These are phyloP conservation scores for Copromyces sp. DNA, from an alignment of 495 filamentous ascomycete species.

Conservation along the genomic window DNA sequence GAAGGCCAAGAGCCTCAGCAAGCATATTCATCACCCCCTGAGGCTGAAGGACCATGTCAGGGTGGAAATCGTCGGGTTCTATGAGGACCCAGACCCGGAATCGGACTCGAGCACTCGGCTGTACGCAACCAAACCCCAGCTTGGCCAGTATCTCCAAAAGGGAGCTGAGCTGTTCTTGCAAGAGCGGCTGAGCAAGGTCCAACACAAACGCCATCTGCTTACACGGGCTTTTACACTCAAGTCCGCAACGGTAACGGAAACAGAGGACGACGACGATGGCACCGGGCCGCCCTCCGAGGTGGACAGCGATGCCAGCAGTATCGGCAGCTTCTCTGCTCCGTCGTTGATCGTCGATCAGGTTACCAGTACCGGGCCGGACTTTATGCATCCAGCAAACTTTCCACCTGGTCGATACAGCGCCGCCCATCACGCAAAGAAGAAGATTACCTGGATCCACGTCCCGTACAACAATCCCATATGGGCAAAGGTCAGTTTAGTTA, in stretches of 20 bases:
- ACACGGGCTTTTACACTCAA: slow-evolving; percentile 4
- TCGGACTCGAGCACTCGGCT: slow-evolving; percentile 14
- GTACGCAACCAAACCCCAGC: slow-evolving; percentile 32
- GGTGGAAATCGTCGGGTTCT: slow-evolving; percentile 53
- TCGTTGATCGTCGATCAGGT: background rate
- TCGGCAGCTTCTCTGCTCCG: background rate
- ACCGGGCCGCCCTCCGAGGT: background rate
- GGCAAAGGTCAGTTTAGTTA: slow-evolving; percentile 39
- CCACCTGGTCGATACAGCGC: background rate
- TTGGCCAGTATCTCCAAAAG: slow-evolving; percentile 39
- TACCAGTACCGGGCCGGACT: background rate
- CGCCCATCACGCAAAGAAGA: slow-evolving; percentile 13
- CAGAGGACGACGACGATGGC: slow-evolving; percentile 5
- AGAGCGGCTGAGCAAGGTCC: slow-evolving; percentile 29
- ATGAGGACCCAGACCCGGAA: slow-evolving; percentile 41
- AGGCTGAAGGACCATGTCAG: slow-evolving; percentile 41
- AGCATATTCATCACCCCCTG: slow-evolving; percentile 32
- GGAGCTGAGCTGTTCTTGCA: slow-evolving; percentile 33
- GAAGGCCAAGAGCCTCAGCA: slow-evolving; percentile 32
- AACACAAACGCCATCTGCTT: background rate
- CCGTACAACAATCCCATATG: slow-evolving; percentile 57
- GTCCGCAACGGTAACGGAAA: slow-evolving; percentile 7
- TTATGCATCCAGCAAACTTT: background rate
- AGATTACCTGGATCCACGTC: slow-evolving; percentile 58
- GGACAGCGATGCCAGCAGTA: slow-evolving; percentile 2